Conservation (phyloP, 1,139 yeast genomes). For the Scheffersomyces segobiensis region DNA sequence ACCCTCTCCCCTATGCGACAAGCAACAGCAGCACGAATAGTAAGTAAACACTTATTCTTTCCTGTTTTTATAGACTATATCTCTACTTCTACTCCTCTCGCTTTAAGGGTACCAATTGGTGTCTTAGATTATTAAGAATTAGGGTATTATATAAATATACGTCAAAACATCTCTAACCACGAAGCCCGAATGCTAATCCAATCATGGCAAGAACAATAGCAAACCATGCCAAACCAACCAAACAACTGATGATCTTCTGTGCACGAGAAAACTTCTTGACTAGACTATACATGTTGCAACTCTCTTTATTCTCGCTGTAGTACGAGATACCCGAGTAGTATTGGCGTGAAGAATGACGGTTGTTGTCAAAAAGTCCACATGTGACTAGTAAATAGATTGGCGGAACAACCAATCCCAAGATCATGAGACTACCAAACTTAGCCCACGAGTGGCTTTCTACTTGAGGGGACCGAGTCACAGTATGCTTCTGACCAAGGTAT, state of each 20-base stretch:
- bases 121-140: neutral
- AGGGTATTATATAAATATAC: neutral
- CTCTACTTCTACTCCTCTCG: neutral
- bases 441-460: neutral
- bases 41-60: too few relatives aligned
- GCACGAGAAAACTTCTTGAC: constrained; percentile 25
- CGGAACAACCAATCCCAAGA: constrained; percentile 33
- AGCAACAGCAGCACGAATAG: neutral
- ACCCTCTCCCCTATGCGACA: neutral
- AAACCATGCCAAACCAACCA: constrained; percentile 37
- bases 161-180: constrained; percentile 5
- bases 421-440: constrained; percentile 16
- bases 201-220: constrained; percentile 38
- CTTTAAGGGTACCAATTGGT: neutral
- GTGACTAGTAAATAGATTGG: constrained; percentile 35
- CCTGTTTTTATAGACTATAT: too few relatives aligned
- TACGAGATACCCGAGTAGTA: constrained; percentile 22
- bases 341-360: constrained; percentile 14
- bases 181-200: constrained; percentile 41
- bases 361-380: constrained; percentile 35
- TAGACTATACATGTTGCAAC: constrained; percentile 6
- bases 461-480: neutral
- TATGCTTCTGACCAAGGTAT: neutral
- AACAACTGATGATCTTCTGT: constrained; percentile 35
- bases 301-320: constrained; percentile 5